Conservation (phyloP, 768 basidiomycete species). For the Boletus patriciae region DNA sequence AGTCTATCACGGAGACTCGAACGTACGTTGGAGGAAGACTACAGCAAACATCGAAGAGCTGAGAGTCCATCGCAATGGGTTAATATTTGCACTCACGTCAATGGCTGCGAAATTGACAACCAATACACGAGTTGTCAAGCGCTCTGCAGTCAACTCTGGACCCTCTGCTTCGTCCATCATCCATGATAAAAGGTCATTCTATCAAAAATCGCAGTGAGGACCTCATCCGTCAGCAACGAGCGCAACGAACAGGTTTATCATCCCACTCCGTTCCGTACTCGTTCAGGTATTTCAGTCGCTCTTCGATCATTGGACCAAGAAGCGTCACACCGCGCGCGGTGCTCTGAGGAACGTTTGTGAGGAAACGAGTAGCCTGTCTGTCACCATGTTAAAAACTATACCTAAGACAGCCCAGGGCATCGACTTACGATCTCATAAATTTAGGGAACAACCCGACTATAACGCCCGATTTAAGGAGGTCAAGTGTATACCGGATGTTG, state of each 20-base stretch:
- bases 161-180: conserved; percentile 29
- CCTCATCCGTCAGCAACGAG: not conserved
- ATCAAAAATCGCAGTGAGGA: not conserved
- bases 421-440: not conserved
- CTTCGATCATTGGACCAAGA: conserved; percentile 33
- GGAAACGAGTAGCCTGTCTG: not conserved
- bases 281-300: conserved; percentile 24
- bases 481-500: conserved; percentile 32
- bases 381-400: not conserved
- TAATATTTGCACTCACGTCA: conserved; percentile 15
- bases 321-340: conserved; percentile 9
- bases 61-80: not conserved
- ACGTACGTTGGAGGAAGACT: conserved; percentile 23
- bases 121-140: conserved; percentile 26
- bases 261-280: conserved; percentile 29
- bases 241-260: conserved; percentile 34
- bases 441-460: not conserved
- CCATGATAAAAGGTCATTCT: conserved; percentile 38
- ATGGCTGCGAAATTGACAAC: conserved; percentile 19
- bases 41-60: not conserved
- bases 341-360: not conserved
- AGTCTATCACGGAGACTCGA: not conserved
- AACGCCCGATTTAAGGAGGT: conserved; percentile 15
- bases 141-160: conserved; percentile 14
- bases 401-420: no score